phyloP scores from a whole-genome alignment of 495 filamentous ascomycete genomes.

The Aspergillus olivimuriae region DNA sequence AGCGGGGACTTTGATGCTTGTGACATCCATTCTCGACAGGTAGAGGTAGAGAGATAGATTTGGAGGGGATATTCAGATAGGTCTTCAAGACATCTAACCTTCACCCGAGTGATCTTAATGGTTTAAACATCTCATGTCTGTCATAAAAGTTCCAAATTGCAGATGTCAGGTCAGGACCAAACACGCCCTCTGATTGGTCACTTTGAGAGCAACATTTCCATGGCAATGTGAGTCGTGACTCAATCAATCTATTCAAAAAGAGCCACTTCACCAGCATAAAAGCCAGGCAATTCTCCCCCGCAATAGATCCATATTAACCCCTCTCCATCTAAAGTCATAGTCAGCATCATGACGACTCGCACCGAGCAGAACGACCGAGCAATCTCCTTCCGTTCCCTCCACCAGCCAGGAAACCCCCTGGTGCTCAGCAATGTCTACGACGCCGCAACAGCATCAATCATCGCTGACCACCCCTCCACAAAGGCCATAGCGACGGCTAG shows the following conservation, averaged over 20 bases:
- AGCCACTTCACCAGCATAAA: not conserved
- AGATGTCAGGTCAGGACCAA: no score
- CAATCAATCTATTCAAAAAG: not conserved
- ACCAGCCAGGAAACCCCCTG: conserved; percentile 40
- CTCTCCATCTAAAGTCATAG: not conserved
- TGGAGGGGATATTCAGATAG: no score
- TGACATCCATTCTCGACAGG: no score
- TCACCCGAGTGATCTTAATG: no score
- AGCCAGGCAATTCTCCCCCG: not conserved
- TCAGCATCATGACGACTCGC: conserved; percentile 6
- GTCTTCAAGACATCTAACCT: no score
- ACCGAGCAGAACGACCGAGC: conserved; percentile 14
- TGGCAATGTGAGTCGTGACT: conserved; percentile 1
- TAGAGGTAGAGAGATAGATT: no score
- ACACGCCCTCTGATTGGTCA: conserved; percentile 8
- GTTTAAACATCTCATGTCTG: no score
- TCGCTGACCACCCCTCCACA: conserved; percentile 33
- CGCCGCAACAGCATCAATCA: conserved; percentile 32
- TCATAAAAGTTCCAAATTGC: no score
- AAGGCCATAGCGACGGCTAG: conserved; percentile 49
- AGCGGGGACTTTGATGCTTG: no score
- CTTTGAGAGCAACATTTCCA: conserved; percentile 12
- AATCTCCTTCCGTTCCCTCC: conserved; percentile 29
- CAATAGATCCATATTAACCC: not conserved
- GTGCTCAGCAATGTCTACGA: conserved; percentile 50